Conservation (phyloP, 1,284 basidiomycete species). For the Chalciporus piperatoides region DNA sequence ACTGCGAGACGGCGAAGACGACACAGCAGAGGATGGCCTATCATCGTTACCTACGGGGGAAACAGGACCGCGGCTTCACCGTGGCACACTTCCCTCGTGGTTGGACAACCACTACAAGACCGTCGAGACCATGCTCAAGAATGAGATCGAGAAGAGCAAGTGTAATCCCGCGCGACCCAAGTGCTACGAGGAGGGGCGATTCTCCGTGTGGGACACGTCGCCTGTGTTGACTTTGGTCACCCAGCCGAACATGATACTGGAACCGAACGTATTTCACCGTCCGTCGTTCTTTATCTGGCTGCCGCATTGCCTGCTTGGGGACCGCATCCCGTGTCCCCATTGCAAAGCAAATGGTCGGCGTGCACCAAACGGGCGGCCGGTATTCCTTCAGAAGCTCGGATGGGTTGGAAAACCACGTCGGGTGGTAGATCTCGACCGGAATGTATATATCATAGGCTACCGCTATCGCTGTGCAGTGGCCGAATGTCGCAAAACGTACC, state of each 20-base stretch:
- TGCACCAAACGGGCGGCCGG: not conserved
- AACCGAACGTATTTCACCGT: not conserved
- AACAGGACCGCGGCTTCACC: too few species aligned
- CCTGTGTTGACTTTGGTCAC: not conserved
- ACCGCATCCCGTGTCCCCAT: not conserved
- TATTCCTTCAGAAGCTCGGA: not conserved
- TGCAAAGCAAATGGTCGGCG: not conserved
- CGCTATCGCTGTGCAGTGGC: not conserved
- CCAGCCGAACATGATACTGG: not conserved
- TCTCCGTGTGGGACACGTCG: not conserved
- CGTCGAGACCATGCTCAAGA: not conserved
- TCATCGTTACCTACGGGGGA: too few species aligned
- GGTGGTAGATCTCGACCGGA: not conserved
- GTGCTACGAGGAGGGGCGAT: constrained; percentile 2
- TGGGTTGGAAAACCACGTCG: not conserved
- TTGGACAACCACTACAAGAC: not conserved
- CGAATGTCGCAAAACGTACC: constrained; percentile 1
- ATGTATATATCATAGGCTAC: constrained; percentile 2
- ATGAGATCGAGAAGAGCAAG: not conserved
- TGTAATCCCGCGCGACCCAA: not conserved
- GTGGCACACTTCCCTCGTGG: not conserved
- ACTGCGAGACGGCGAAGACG: not conserved
- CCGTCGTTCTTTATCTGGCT: constrained; percentile 1
- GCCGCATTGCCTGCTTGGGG: not conserved
- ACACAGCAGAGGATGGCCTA: not conserved